These are phyloP conservation scores for Phalaenopsis hybrid DNA, from an alignment of 116 monocot species.

Conservation along the genomic window DNA sequence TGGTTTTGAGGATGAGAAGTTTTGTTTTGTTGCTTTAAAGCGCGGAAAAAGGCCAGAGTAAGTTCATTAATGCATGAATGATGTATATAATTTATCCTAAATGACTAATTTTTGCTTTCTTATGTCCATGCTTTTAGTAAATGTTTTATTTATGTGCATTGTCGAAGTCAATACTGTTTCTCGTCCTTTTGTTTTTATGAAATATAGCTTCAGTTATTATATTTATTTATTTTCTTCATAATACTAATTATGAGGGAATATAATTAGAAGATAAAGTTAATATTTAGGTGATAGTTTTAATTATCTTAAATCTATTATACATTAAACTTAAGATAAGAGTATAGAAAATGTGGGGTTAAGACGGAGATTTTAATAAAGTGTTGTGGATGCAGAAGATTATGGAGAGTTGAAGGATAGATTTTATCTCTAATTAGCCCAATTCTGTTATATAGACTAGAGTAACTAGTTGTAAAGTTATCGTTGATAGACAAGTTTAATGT, in stretches of 20 bases:
- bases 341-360: background rate
- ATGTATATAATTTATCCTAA: constrained; percentile 1
- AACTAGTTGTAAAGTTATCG: background rate
- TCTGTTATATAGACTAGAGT: background rate
- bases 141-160: background rate
- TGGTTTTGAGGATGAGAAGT: constrained; percentile 99
- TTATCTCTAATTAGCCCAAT: background rate
- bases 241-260: background rate
- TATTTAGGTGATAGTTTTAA: background rate
- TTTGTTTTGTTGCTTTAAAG: constrained; percentile 79
- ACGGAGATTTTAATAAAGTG: background rate
- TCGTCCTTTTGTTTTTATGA: background rate
- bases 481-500: background rate
- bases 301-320: background rate
- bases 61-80: constrained; percentile 9
- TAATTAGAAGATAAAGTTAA: background rate
- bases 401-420: background rate
- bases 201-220: background rate
- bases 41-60: constrained; percentile 77
- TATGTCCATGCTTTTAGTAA: background rate
- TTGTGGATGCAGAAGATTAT: background rate
- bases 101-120: background rate
- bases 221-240: background rate
- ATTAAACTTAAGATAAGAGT: background rate
- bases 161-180: background rate